phyloP scores from a whole-genome alignment of 768 basidiomycete species.

The Gymnopilus junonius region DNA sequence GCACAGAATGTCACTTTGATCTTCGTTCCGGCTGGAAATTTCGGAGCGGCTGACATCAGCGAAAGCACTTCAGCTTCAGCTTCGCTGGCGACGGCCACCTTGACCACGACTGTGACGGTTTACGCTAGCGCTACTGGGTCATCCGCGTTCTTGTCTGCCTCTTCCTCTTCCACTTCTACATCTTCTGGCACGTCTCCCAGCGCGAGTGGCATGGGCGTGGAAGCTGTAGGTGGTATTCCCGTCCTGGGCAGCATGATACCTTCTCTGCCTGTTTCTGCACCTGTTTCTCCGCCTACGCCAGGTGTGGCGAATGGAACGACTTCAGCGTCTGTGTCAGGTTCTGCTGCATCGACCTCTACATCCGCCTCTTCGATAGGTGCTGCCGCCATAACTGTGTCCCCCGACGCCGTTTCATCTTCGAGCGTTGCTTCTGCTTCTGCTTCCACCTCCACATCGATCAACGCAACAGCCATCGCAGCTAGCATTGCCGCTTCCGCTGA shows the following conservation, averaged over 20 bases:
- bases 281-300: constrained; percentile 10
- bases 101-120: constrained; percentile 32
- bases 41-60: constrained; percentile 22
- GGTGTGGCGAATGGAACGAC: constrained; percentile 1
- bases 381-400: constrained; percentile 22
- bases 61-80: constrained; percentile 12
- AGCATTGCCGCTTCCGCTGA: not conserved
- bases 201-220: constrained; percentile 24
- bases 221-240: constrained; percentile 20
- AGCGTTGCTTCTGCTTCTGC: not conserved
- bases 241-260: constrained; percentile 2
- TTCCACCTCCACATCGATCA: constrained; percentile 5
- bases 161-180: constrained; percentile 13
- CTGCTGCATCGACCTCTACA: not conserved
- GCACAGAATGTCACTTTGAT: constrained; percentile 56
- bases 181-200: constrained; percentile 17
- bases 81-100: constrained; percentile 21
- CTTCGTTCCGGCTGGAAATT: constrained; percentile 43
- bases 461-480: not conserved
- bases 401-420: constrained; percentile 5
- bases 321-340: not conserved
- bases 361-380: constrained; percentile 25
- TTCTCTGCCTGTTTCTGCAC: not conserved
- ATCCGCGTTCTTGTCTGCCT: constrained; percentile 11
- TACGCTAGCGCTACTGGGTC: constrained; percentile 33